Percentiles rank a stretch among this genome's conserved stretches.
Conservation (phyloP, 1,284 basidiomycete genomes). For the Moniliophthora roreri region DNA sequence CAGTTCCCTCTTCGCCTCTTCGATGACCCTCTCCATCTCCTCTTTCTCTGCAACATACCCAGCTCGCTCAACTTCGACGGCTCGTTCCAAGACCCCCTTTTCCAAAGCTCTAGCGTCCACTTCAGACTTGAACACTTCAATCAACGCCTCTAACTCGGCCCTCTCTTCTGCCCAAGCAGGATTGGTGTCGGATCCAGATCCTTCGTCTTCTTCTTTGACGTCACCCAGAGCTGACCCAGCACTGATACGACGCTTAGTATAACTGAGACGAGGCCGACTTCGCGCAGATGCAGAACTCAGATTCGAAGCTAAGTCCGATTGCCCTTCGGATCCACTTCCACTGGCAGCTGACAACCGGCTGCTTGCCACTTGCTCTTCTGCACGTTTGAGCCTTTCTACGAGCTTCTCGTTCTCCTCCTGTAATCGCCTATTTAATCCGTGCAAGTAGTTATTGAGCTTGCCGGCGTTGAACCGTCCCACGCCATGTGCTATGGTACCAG, state of each 20-base stretch:
- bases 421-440: conserved; percentile 75
- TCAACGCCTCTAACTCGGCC: conserved; percentile 42
- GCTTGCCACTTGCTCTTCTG: conserved; percentile 46
- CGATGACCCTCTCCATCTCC: conserved; percentile 24
- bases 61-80: conserved; percentile 2
- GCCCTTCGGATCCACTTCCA: conserved; percentile 26
- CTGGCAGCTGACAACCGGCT: conserved; percentile 4
- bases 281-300: conserved; percentile 12
- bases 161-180: conserved; percentile 62
- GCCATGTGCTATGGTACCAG: conserved; percentile 50
- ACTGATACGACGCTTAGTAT: conserved; percentile 45
- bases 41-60: conserved; percentile 10
- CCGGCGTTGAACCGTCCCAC: conserved; percentile 74
- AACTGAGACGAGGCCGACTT: conserved; percentile 26
- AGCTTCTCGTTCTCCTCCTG: conserved; percentile 80
- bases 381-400: conserved; percentile 42
- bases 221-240: conserved; percentile 51
- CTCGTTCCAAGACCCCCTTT: conserved; percentile 10
- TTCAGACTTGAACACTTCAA: conserved; percentile 41
- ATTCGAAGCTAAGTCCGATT: conserved; percentile 15
- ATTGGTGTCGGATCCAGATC: conserved; percentile 45
- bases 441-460: conserved; percentile 80
- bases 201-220: conserved; percentile 58
- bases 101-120: conserved; percentile 24
- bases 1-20: conserved; percentile 40